Evolutionary conservation across 495 filamentous ascomycete genomes (phyloP), one percentile per base, ranked within the genome.

Genomic region (Daldinia bambusicola): DNA sequence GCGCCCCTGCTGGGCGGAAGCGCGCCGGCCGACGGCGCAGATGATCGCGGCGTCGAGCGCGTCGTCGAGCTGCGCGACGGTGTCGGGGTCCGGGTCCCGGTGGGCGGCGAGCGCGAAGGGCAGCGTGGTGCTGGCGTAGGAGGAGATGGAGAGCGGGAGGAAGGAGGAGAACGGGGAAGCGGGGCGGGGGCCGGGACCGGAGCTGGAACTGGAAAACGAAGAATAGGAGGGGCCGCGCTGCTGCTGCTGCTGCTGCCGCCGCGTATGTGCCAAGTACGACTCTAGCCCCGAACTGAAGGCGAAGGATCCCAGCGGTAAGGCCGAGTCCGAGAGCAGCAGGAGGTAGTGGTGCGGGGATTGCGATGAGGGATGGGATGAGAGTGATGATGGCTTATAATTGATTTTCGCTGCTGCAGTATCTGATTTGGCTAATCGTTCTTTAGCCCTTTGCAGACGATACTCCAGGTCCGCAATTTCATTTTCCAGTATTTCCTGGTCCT

Each of bases 201-300:
- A 73, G 76, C 26, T 3, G 26, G 26, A 26, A 3, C 26, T 26
- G 26, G 26, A 3, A 26, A 26, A 26, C 26, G 26, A 26, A 26
- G 3, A 26, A 26, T 1, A 63, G 48, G 79, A 76, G 56, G 56
- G 22, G 56, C 40, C 22, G 56, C 37, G 56, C 16, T 45, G 64
- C n/a, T n/a, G n/a, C n/a, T n/a, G n/a, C n/a, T n/a, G n/a, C n/a
- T n/a, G n/a, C n/a, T n/a, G n/a, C n/a, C 56, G 14, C 37, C 85
- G 81, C 58, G 89, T 87, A 83, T 98, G 95, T 2, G 92, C 91
- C 31, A 97, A 89, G 79, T 93, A 98, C 56, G 94, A 98, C 78
- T 99, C 95, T 36, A 99, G 87, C 0, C 95, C 94, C 71, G 87
- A 91, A 83, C 91, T 94, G 86, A 97, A 99, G 67, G 95, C 95